A percentile compares a stretch with the other conserved stretches of the same genome.
Conservation (phyloP, 306 rosid species). For the Potentilla sterilis region DNA sequence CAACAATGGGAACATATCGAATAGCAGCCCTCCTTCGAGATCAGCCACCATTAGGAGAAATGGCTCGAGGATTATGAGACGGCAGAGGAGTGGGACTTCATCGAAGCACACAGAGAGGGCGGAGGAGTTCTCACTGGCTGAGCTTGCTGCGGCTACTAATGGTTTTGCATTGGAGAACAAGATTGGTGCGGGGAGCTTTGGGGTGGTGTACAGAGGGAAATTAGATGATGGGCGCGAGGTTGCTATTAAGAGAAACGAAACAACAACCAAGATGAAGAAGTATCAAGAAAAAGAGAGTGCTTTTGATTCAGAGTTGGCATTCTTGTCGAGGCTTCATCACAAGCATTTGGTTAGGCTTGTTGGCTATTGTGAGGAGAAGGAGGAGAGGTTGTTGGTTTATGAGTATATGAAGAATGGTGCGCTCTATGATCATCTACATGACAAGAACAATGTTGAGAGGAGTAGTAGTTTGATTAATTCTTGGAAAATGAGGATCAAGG, state of each 20-base stretch:
- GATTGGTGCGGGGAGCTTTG: constrained; percentile 90
- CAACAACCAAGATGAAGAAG: constrained; percentile 44
- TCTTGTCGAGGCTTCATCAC: constrained; percentile 86
- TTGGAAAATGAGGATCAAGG: constrained; percentile 85
- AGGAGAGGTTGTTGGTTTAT: constrained; percentile 80
- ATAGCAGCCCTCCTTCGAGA: constrained; percentile 57
- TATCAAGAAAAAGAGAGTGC: constrained; percentile 89
- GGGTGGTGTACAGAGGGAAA: constrained; percentile 76
- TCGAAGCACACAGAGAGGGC: constrained; percentile 78
- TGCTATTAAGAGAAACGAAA: constrained; percentile 79
- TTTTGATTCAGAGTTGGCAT: constrained; percentile 82
- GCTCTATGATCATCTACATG: constrained; percentile 67
- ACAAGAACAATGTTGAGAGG: constrained; percentile 61
- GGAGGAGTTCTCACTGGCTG: constrained; percentile 67
- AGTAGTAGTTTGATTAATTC: constrained; percentile 53
- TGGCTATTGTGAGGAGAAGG: constrained; percentile 81
- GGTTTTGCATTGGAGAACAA: constrained; percentile 60
- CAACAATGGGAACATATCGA: constrained; percentile 42
- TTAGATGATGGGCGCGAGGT: constrained; percentile 72
- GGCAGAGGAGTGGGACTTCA: constrained; percentile 93
- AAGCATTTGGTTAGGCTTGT: constrained; percentile 86
- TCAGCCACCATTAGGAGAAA: constrained; percentile 63
- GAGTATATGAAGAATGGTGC: constrained; percentile 95
- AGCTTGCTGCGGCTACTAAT: constrained; percentile 67
- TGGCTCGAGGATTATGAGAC: constrained; percentile 73